A percentile compares a stretch with the other conserved stretches of the same genome.
phyloP scores from a whole-genome alignment of 768 basidiomycete species.

The Russula abietina region DNA sequence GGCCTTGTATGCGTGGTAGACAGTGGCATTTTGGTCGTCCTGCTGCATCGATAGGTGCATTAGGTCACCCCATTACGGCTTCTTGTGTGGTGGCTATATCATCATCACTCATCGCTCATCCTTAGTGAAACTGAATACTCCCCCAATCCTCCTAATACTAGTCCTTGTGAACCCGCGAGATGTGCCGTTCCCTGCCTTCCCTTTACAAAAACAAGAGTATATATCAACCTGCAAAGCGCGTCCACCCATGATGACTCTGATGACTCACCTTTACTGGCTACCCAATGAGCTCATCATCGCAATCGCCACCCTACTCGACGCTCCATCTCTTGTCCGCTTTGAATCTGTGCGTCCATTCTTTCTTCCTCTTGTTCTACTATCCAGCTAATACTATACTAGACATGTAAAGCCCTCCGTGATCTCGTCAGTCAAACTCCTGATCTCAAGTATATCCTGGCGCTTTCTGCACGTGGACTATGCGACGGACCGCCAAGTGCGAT shows the following conservation, averaged over 20 bases:
- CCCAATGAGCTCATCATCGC: background rate
- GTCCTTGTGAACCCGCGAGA: background rate
- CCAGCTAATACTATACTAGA: background rate
- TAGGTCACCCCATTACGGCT: background rate
- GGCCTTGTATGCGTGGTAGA: background rate
- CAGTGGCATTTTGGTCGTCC: background rate
- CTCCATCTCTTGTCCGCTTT: background rate
- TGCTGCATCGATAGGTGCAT: background rate
- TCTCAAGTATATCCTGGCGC: background rate
- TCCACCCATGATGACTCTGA: background rate
- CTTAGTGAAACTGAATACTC: background rate
- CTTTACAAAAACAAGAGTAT: background rate
- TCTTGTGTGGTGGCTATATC: background rate
- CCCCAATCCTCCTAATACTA: background rate
- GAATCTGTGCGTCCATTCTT: background rate
- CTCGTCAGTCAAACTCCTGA: background rate
- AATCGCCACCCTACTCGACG: background rate
- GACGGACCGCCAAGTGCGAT: conserved; percentile 8
- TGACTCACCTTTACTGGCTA: background rate
- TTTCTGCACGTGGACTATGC: background rate
- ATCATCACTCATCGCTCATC: background rate
- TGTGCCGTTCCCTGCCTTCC: background rate
- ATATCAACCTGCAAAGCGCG: background rate
- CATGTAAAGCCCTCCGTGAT: background rate
- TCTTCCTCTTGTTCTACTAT: background rate